These are phyloP conservation scores for Pseudonectria buxi DNA, from an alignment of 2,329 filamentous ascomycete species.

Conservation along the genomic window DNA sequence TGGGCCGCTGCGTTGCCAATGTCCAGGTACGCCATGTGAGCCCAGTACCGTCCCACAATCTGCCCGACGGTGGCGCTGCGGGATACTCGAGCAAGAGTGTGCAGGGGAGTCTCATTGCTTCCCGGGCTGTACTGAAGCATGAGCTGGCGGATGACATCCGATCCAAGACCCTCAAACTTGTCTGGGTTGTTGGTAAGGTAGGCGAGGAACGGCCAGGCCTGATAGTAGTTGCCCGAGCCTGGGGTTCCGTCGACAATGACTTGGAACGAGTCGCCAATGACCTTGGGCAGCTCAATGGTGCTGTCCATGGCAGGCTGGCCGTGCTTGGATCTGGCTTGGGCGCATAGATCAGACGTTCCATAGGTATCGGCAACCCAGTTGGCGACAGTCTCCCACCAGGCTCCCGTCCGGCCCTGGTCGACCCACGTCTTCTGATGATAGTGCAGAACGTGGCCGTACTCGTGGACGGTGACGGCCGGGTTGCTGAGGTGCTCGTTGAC, in stretches of 20 bases:
- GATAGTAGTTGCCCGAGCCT: conserved; percentile 41
- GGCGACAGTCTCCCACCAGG: conserved; percentile 46
- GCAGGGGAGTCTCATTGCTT: conserved; percentile 45
- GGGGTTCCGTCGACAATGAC: conserved; percentile 40
- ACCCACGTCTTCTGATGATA: conserved; percentile 39
- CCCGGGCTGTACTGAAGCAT: conserved; percentile 35
- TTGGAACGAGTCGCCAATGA: conserved; percentile 41
- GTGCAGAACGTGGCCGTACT: conserved; percentile 43
- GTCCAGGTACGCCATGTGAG: conserved; percentile 46
- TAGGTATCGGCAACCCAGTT: conserved; percentile 45
- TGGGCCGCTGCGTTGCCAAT: conserved; percentile 38
- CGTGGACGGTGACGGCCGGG: conserved; percentile 39
- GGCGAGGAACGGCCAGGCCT: conserved; percentile 44
- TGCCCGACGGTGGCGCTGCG: conserved; percentile 27
- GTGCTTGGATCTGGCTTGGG: conserved; percentile 28
- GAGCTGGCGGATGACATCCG: conserved; percentile 34
- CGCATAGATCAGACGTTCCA: conserved; percentile 38
- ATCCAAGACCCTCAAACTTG: conserved; percentile 33
- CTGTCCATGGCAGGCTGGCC: conserved; percentile 29
- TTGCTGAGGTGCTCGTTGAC: conserved; percentile 31
- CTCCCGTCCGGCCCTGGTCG: conserved; percentile 37
- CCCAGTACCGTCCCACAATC: conserved; percentile 44
- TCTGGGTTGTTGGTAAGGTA: conserved; percentile 45
- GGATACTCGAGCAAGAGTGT: conserved; percentile 36
- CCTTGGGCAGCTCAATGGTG: conserved; percentile 36